phyloP scores from a whole-genome alignment of 2,329 filamentous ascomycete genomes.

The Aspergillus sp. region DNA sequence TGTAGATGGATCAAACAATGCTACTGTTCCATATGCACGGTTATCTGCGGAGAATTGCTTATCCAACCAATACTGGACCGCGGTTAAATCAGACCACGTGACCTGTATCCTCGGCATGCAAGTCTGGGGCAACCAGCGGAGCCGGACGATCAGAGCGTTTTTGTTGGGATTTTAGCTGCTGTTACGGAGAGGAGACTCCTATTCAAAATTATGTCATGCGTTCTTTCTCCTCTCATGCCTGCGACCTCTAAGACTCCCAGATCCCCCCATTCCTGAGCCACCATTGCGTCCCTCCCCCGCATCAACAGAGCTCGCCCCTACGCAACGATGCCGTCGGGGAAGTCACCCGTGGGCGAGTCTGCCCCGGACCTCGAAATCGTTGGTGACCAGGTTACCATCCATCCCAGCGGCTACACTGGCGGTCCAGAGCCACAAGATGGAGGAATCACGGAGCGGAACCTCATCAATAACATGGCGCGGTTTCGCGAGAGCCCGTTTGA shows the following conservation, averaged over 20 bases:
- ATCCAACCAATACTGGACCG: neutral
- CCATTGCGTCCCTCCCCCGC: neutral
- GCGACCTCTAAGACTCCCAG: constrained; percentile 4
- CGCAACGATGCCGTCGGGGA: constrained; percentile 32
- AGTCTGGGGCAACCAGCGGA: constrained; percentile 9
- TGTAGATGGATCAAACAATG: too few relatives aligned
- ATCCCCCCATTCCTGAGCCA: constrained; percentile 1
- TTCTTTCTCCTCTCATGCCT: neutral
- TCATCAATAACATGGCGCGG: constrained; percentile 74
- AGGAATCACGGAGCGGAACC: constrained; percentile 49
- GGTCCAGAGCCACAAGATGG: constrained; percentile 41
- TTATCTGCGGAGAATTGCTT: too few relatives aligned
- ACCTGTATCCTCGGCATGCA: neutral
- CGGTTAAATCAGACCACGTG: constrained; percentile 1
- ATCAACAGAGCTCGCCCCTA: neutral
- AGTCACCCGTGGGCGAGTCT: constrained; percentile 41
- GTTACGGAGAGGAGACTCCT: neutral
- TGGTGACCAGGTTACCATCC: constrained; percentile 71
- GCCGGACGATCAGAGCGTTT: constrained; percentile 3
- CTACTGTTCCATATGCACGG: too few relatives aligned
- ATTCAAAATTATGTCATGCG: constrained; percentile 2
- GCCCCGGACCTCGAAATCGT: constrained; percentile 77
- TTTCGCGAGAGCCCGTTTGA: constrained; percentile 73
- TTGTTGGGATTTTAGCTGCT: constrained; percentile 12
- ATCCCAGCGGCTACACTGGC: constrained; percentile 63